phyloP scores from a whole-genome alignment of 768 basidiomycete species.

The Amyloporia xantha region DNA sequence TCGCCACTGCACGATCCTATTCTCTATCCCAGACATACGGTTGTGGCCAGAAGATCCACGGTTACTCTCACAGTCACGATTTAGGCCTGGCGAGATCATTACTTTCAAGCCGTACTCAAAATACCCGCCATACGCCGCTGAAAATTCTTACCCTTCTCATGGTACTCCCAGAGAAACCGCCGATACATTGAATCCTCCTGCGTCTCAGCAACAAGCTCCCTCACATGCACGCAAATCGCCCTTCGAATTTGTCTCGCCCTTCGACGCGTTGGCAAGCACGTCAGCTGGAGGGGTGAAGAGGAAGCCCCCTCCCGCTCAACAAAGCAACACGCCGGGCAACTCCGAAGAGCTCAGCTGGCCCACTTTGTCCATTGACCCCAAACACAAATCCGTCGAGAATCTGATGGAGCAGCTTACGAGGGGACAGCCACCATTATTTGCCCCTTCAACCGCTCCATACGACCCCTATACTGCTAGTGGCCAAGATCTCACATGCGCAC shows the following conservation, averaged over 20 bases:
- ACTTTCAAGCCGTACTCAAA: conserved; percentile 89
- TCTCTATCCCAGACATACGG: conserved; percentile 94
- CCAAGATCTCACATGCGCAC: too few species aligned
- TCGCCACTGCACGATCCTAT: conserved; percentile 97
- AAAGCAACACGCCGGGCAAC: conserved; percentile 33
- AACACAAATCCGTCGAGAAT: conserved; percentile 80
- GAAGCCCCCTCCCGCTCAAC: conserved; percentile 51
- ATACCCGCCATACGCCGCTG: conserved; percentile 63
- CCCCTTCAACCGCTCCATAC: conserved; percentile 20
- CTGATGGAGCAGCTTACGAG: conserved; percentile 67
- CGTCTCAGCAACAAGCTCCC: too few species aligned
- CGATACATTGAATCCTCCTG: too few species aligned
- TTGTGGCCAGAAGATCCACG: conserved; percentile 88
- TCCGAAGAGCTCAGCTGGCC: conserved; percentile 58
- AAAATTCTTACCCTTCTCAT: conserved; percentile 13
- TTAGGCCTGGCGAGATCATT: conserved; percentile 65
- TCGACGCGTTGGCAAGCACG: too few species aligned
- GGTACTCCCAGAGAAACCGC: conserved; percentile 22
- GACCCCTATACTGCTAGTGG: conserved; percentile 23
- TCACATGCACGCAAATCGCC: conserved; percentile 72
- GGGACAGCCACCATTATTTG: conserved; percentile 27
- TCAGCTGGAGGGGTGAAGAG: too few species aligned
- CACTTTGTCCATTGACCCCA: conserved; percentile 40
- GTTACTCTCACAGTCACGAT: conserved; percentile 87
- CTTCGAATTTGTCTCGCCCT: too few species aligned